Evolutionary conservation across 768 basidiomycete genomes (phyloP).

Genomic region (Boletellus emodensis): DNA sequence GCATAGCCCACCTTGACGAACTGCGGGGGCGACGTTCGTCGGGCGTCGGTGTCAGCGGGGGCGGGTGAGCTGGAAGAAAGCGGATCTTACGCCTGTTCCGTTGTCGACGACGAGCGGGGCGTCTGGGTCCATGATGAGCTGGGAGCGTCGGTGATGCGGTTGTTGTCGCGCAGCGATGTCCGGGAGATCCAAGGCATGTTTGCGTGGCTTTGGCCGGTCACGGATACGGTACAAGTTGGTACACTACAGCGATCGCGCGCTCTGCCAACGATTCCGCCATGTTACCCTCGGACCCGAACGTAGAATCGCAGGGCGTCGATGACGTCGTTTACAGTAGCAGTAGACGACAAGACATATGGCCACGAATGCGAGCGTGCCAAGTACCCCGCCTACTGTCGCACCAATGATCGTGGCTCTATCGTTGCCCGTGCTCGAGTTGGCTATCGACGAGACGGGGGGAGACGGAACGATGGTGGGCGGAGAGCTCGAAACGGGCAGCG

Average conservation of each 20-base stretch:
- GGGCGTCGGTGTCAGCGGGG: not conserved
- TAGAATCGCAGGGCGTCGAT: not conserved
- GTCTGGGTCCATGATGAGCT: constrained; percentile 27
- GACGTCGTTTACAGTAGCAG: constrained; percentile 4
- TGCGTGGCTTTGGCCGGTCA: constrained; percentile 17
- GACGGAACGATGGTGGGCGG: constrained; percentile 12
- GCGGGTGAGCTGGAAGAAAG: not conserved
- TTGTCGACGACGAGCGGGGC: constrained; percentile 79
- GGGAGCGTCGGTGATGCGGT: not conserved
- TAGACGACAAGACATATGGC: constrained; percentile 4
- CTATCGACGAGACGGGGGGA: constrained; percentile 7
- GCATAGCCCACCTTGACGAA: constrained; percentile 91
- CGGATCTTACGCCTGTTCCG: constrained; percentile 71
- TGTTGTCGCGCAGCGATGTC: not conserved
- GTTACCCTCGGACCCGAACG: not conserved
- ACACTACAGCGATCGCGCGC: no score
- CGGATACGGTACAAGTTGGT: not conserved
- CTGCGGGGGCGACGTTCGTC: constrained; percentile 36
- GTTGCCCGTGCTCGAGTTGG: not conserved
- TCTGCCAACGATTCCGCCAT: not conserved
- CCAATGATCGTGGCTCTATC: constrained; percentile 16
- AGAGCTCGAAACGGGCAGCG: constrained; percentile 22
- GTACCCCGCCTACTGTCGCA: constrained; percentile 6
- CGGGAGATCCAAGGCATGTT: constrained; percentile 7
- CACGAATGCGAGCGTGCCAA: constrained; percentile 13